phyloP scores from a whole-genome alignment of 495 filamentous ascomycete species.

The Tuber borchii region DNA sequence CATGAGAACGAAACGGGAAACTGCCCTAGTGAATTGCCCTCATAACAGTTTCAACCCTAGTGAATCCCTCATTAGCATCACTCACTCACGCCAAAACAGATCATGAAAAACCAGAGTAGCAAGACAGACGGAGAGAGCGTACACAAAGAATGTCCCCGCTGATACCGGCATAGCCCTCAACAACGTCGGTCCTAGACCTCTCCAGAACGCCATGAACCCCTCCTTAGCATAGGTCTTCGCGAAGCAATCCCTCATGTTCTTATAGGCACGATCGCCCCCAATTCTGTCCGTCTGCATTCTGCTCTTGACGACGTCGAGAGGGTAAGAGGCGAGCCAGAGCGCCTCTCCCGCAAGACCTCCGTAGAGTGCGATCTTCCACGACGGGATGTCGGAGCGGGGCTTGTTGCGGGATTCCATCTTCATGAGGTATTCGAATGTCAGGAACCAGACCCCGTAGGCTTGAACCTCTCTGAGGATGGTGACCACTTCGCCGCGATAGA shows the following conservation, averaged over 20 bases:
- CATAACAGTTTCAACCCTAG: conserved; percentile 41
- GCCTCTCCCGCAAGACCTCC: conserved; percentile 90
- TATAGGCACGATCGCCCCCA: conserved; percentile 57
- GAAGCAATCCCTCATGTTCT: conserved; percentile 84
- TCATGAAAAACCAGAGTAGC: background rate
- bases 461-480: conserved; percentile 84
- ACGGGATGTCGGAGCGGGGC: conserved; percentile 66
- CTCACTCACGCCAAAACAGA: background rate
- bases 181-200: conserved; percentile 86
- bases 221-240: conserved; percentile 70
- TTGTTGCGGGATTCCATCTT: conserved; percentile 74
- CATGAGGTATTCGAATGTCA: conserved; percentile 94
- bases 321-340: conserved; percentile 87
- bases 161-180: conserved; percentile 95
- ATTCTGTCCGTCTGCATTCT: conserved; percentile 99
- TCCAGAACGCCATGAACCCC: conserved; percentile 86
- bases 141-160: conserved; percentile 88
- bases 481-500: conserved; percentile 81
- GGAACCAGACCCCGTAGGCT: conserved; percentile 93
- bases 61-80: conserved; percentile 13
- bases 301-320: conserved; percentile 95
- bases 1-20: background rate
- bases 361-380: conserved; percentile 81
- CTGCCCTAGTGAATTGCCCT: conserved; percentile 32
- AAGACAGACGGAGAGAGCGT: conserved; percentile 13